Base-by-base conservation (phyloP, 306 rosid genomes). In the Sechiopsis laciniata region DNA sequence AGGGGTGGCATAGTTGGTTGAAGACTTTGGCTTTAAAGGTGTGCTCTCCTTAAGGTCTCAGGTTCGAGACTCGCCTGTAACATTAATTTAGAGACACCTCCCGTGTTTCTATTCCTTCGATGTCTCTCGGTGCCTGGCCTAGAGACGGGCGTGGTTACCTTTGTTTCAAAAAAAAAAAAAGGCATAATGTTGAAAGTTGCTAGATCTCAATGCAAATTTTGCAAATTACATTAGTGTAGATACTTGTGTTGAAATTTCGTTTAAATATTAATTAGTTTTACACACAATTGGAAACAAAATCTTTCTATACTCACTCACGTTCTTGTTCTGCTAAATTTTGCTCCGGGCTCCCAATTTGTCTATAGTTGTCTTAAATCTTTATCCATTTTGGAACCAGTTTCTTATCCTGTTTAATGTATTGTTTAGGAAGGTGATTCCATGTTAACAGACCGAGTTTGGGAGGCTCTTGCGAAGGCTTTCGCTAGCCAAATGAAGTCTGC, bases 401-500 rank as follows among this genome's bases (percentile, higher is more conserved):
- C 40, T 61, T 74, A 85, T 70, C 29, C 80, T 32, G 13, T 57
- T 42, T 26, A 59, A 50, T 48, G 86, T 32, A 73, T 46, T 83
- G 76, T 68, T 11, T 61, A 94, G 99, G 97, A 94, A 87, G 97
- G 96, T 73, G 99, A 94, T 80, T 78, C 83, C 77, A 85, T 88
- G 95, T 82, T 89, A 81, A 91, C 96, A 7, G 91, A 86, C 76
- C 82, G 99, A 63, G 88, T 94, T 32, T 91, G 99, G 99, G 97
- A 91, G 79, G 96, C 97, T 79, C 84, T 94, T 78, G 89, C 88
- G 69, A 94, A 91, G 86, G 95, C 95, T 78, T 94, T 94, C 77
- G 85, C 96, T 32, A 89, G 84, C 82, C 99, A 94, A 80, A 94
- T 91, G 96, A 94, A 94, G 85, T 94, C 99, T 56, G 87, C 90